A percentile compares a stretch with the other conserved stretches of the same genome.
Evolutionary conservation across 1,139 yeast genomes (phyloP).

Genomic region (Candida tropicalis): DNA sequence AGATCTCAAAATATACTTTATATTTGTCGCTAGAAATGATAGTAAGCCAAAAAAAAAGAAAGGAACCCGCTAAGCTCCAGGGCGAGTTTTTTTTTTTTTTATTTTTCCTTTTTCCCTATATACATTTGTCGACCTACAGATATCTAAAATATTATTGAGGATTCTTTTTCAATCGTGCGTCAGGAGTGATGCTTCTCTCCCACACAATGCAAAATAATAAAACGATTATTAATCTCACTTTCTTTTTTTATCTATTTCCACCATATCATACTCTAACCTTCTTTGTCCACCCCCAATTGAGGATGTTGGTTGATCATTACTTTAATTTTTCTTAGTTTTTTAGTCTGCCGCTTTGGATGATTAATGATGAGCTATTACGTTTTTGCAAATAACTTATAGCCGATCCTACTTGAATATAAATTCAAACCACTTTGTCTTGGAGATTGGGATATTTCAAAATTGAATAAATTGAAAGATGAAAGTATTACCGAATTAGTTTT

Average conservation of each 20-base stretch:
- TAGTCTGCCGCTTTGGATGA: background rate
- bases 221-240: background rate
- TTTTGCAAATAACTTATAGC: slow-evolving; percentile 1
- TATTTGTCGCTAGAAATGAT: too few relatives aligned
- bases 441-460: background rate
- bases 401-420: background rate
- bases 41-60: too few relatives aligned
- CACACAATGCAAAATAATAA: too few relatives aligned
- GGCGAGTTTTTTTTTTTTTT: too few relatives aligned
- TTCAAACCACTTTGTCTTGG: background rate
- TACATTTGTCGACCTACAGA: background rate
- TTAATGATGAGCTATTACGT: background rate
- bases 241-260: background rate
- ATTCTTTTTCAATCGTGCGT: background rate
- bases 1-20: too few relatives aligned
- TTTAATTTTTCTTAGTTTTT: background rate
- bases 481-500: background rate
- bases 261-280: too few relatives aligned
- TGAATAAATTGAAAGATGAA: background rate
- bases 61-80: too few relatives aligned
- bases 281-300: too few relatives aligned
- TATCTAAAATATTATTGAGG: background rate
- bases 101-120: background rate
- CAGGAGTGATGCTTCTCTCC: background rate
- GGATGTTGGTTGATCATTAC: slow-evolving; percentile 1